A percentile compares a stretch with the other conserved stretches of the same genome.
These are phyloP conservation scores for Carpinus viminea DNA, from an alignment of 306 rosid genomes.

Conservation along the genomic window DNA sequence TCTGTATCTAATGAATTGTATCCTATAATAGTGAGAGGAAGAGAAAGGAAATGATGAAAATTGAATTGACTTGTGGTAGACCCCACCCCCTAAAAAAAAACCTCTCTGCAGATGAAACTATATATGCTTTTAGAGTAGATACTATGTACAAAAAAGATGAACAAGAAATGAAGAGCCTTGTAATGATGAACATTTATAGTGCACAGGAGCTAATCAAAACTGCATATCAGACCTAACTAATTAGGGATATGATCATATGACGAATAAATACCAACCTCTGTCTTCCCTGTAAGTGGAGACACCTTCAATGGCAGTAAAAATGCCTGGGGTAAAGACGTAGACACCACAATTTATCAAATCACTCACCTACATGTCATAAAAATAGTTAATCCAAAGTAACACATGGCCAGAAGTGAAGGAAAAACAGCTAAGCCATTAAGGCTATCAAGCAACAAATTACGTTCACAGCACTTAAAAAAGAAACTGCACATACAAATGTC, in stretches of 20 bases:
- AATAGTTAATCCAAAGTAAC: constrained; percentile 23
- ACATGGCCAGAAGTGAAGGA: constrained; percentile 15
- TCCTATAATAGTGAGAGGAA: background rate
- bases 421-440: background rate
- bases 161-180: background rate
- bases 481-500: constrained; percentile 67
- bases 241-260: constrained; percentile 8
- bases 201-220: constrained; percentile 15
- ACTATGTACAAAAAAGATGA: background rate
- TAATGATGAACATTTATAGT: background rate
- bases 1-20: background rate
- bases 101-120: background rate
- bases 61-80: background rate
- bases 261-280: constrained; percentile 56
- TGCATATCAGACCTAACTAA: background rate
- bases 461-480: background rate
- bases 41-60: background rate
- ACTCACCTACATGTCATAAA: constrained; percentile 59
- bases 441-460: constrained; percentile 14
- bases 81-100: background rate
- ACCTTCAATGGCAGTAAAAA: constrained; percentile 62
- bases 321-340: constrained; percentile 71
- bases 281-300: constrained; percentile 70
- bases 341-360: constrained; percentile 90
- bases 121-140: background rate